phyloP scores from a whole-genome alignment of 495 filamentous ascomycete genomes.

The Cudoniella acicularis region DNA sequence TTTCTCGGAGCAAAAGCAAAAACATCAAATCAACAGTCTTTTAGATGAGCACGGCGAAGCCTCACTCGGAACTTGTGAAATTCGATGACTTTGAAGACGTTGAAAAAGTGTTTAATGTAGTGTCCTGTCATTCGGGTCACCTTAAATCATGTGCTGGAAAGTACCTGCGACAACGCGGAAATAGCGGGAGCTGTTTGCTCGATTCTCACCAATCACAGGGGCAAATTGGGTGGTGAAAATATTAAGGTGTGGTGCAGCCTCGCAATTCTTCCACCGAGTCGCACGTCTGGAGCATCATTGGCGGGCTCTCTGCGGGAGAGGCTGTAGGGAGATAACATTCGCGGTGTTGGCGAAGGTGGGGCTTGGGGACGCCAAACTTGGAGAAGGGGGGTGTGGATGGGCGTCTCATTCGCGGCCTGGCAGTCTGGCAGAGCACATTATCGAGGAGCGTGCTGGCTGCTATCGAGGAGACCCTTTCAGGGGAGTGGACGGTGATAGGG shows the following conservation, averaged over 20 bases:
- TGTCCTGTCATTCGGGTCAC: conserved; percentile 10
- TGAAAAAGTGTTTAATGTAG: conserved; percentile 1
- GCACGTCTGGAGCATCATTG: conserved; percentile 2
- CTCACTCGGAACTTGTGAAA: not conserved
- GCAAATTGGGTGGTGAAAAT: conserved; percentile 10
- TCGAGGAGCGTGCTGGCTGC: not conserved
- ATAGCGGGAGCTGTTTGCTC: not conserved
- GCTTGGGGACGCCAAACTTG: not conserved
- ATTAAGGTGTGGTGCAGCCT: conserved; percentile 11
- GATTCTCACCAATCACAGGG: conserved; percentile 10
- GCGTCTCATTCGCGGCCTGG: not conserved
- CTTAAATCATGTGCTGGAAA: conserved; percentile 16
- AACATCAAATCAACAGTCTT: not conserved
- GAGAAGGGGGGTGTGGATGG: not conserved
- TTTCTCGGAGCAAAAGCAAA: not conserved
- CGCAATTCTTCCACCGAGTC: not conserved
- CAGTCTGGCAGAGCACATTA: not conserved
- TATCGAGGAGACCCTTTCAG: not conserved
- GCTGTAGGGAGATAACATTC: not conserved
- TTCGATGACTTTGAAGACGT: conserved; percentile 11
- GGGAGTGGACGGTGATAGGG: not conserved
- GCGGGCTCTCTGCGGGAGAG: conserved; percentile 1
- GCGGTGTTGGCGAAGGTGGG: not conserved
- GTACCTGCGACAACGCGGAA: conserved; percentile 6
- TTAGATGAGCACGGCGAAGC: not conserved